Evolutionary conservation across 116 monocot genomes (phyloP), one percentile per base, ranked within the genome.

Genomic region (Cymodocea nodosa): DNA sequence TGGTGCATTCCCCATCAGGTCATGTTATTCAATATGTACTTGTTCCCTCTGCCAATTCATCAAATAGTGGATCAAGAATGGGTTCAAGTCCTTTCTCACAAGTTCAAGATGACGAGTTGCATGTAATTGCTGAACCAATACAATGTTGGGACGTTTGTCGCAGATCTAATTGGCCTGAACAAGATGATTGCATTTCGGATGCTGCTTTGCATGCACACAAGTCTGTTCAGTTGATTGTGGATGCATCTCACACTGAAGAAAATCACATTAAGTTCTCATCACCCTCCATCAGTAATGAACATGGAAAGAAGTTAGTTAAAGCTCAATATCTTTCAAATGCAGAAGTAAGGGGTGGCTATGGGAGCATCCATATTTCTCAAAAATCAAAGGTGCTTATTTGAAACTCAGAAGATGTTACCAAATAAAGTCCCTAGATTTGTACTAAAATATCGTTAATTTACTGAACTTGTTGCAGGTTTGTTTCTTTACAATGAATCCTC

Each of bases 101-200:
- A 62, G 50, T 74, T 56, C 88, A 85, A 76, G 97, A 97, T 78
- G 97, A 91, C 0, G 97, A 97, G 50, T 65, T 83, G 44, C 79
- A 71, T 65, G 88, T 91, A 63, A 82, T 66, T 85, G 83, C 81
- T 71, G 92, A 88, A 70, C 82, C 97, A 64, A 75, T 91, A 69
- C 91, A 91, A 67, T 97, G 97, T 92, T 97, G 97, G 97, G 97
- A 97, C 80, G 97, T 97, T 4, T 97, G 97, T 62, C 74, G 97
- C 68, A 88, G 88, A 63, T 73, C 71, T 51, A 83, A 78, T 79
- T 91, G 97, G 91, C 88, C 88, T 69, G 97, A 97, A 76, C 85
- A 92, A 66, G 91, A 86, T 37, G 87, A 90, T 75, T 78, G 52
- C 23, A 60, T 85, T 62, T 76, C 79, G 9, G 68, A 53, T 62